phyloP scores from a whole-genome alignment of 306 rosid genomes.

The Pyrus communis region DNA sequence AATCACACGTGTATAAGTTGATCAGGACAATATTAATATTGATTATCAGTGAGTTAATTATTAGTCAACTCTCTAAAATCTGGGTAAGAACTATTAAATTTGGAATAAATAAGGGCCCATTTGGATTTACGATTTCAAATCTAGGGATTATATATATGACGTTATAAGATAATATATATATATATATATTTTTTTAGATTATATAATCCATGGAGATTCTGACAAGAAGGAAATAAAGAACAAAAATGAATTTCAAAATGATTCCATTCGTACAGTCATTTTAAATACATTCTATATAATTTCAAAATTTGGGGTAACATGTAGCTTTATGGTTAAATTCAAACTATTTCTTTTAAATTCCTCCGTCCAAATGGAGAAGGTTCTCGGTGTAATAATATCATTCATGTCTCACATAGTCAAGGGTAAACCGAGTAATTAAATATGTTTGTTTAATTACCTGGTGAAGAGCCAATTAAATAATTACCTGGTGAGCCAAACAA shows the following conservation, averaged over 20 bases:
- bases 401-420: background rate
- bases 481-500: constrained; percentile 89
- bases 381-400: background rate
- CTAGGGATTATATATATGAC: background rate
- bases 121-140: background rate
- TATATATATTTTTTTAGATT: too few relatives aligned
- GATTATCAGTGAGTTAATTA: too few relatives aligned
- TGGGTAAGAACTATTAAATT: background rate
- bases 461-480: background rate
- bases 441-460: background rate
- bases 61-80: background rate
- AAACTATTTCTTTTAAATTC: too few relatives aligned
- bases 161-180: too few relatives aligned
- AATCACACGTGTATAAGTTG: too few relatives aligned
- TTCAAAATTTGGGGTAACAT: background rate
- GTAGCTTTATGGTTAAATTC: background rate
- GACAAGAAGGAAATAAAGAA: background rate
- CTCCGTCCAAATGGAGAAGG: background rate
- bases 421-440: background rate
- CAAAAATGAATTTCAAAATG: background rate
- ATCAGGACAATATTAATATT: too few relatives aligned
- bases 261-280: background rate
- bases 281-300: too few relatives aligned
- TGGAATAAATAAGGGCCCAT: background rate
- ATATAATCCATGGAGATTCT: background rate